Evolutionary conservation across 176 grass and related monocot genomes (phyloP).

Genomic region (Elymus sibiricus): DNA sequence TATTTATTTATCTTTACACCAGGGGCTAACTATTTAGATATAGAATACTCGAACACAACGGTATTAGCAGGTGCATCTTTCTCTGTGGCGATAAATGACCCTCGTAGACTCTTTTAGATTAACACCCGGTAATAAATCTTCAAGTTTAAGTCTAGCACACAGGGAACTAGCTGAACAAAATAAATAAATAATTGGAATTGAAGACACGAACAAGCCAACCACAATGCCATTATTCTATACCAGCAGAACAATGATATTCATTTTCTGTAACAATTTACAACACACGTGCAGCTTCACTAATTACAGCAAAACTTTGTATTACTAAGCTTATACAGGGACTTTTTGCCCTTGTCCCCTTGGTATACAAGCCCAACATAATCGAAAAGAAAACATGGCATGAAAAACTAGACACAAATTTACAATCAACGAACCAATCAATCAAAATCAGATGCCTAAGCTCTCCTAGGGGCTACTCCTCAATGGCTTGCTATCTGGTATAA

Average conservation of each 20-base stretch:
- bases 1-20: no score
- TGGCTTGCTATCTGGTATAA: constrained; percentile 37
- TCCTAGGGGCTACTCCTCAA: constrained; percentile 48
- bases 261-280: constrained; percentile 47
- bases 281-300: constrained; percentile 46
- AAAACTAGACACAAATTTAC: constrained; percentile 46
- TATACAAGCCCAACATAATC: constrained; percentile 38
- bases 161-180: background rate
- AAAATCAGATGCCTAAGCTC: constrained; percentile 43
- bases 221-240: constrained; percentile 11
- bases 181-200: background rate
- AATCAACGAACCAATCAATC: constrained; percentile 58
- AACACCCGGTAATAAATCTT: background rate
- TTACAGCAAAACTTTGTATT: constrained; percentile 26
- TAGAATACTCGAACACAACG: no score
- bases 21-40: no score
- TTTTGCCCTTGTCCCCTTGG: constrained; percentile 36
- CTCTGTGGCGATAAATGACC: background rate
- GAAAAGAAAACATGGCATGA: constrained; percentile 6
- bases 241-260: constrained; percentile 18
- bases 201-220: background rate
- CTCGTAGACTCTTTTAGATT: background rate
- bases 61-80: no score
- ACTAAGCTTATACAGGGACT: constrained; percentile 32
- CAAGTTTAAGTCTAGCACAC: background rate